phyloP scores from a whole-genome alignment of 1,284 basidiomycete species.

The Sanghuangporus weigelae region DNA sequence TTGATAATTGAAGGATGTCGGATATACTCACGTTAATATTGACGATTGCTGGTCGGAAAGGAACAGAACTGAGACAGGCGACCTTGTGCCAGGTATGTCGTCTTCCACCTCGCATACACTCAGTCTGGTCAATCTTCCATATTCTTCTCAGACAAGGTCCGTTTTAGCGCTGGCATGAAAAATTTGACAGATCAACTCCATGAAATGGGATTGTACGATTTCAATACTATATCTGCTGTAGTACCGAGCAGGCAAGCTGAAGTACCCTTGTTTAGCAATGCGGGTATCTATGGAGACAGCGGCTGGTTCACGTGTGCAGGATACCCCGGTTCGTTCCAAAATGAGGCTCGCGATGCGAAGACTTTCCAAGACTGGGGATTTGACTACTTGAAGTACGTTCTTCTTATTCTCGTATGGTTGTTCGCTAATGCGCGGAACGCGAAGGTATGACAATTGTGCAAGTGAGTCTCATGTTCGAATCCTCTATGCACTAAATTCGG shows the following conservation, averaged over 20 bases:
- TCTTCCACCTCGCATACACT: background rate
- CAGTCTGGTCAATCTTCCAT: background rate
- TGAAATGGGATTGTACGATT: slow-evolving; percentile 37
- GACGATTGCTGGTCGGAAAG: slow-evolving; percentile 58
- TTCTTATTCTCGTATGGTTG: background rate
- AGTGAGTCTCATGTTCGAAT: slow-evolving; percentile 28
- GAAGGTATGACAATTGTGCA: slow-evolving; percentile 51
- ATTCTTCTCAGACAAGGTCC: slow-evolving; percentile 31
- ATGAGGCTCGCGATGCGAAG: slow-evolving; percentile 41
- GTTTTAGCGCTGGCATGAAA: slow-evolving; percentile 42
- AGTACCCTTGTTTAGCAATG: slow-evolving; percentile 24
- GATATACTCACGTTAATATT: slow-evolving; percentile 49
- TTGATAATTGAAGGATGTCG: slow-evolving; percentile 37
- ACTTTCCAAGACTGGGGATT: slow-evolving; percentile 49
- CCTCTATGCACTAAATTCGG: background rate
- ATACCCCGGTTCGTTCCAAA: slow-evolving; percentile 47
- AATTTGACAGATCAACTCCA: slow-evolving; percentile 41
- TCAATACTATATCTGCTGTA: background rate
- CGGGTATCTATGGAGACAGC: slow-evolving; percentile 40
- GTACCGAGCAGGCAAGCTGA: slow-evolving; percentile 42
- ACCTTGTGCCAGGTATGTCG: slow-evolving; percentile 41
- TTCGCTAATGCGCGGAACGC: background rate
- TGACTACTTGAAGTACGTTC: slow-evolving; percentile 44
- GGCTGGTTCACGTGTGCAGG: slow-evolving; percentile 49
- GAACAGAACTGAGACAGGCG: slow-evolving; percentile 38